These are phyloP conservation scores for Scalesia atractyloides DNA, from an alignment of 129 eudicot species.

Conservation along the genomic window DNA sequence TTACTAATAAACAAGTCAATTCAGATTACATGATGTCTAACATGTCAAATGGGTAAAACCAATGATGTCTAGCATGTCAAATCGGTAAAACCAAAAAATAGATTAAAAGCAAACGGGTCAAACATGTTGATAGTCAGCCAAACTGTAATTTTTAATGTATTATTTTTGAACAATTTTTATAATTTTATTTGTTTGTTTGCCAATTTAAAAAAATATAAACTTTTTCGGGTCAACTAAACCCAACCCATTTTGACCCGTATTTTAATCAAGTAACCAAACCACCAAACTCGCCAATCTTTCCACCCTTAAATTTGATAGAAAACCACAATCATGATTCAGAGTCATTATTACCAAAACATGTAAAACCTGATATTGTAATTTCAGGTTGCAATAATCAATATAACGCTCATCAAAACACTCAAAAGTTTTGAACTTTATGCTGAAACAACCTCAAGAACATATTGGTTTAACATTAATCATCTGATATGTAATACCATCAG, in stretches of 20 bases:
- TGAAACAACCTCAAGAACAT: constrained; percentile 24
- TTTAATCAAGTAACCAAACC: neutral
- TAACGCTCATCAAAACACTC: neutral
- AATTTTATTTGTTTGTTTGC: constrained; percentile 5
- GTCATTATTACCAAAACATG: no score
- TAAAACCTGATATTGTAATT: neutral
- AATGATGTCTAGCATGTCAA: no score
- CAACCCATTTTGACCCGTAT: neutral
- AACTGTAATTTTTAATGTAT: no score
- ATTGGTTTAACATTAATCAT: constrained; percentile 87
- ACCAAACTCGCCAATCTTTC: neutral
- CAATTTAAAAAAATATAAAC: neutral
- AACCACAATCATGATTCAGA: neutral
- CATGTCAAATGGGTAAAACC: no score
- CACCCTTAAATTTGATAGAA: neutral
- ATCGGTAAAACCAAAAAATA: no score
- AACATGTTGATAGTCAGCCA: no score
- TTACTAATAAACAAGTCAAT: no score
- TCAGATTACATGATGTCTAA: no score
- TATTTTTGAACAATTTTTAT: neutral
- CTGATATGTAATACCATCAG: constrained; percentile 57
- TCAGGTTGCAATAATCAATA: neutral
- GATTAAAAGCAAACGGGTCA: no score
- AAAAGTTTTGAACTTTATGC: constrained; percentile 16
- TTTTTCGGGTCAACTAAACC: neutral